Evolutionary conservation across 306 rosid species (phyloP).

Genomic region (Ammopiptanthus mongolicus): DNA sequence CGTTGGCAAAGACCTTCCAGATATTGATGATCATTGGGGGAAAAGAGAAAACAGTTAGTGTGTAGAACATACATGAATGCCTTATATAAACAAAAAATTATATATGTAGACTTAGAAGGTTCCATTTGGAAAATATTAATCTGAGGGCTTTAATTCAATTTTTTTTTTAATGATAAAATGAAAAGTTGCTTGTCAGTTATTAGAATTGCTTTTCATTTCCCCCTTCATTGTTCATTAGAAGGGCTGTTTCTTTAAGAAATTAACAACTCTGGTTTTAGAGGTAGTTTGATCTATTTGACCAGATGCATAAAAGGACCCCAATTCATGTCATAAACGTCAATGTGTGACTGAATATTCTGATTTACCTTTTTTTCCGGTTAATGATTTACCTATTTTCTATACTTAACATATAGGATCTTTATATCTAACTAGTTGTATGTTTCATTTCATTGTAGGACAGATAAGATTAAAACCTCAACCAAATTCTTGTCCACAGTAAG

Average conservation of each 20-base stretch:
- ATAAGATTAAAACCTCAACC: conserved; percentile 47
- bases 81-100: neutral
- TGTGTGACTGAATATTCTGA: neutral
- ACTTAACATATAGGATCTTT: neutral
- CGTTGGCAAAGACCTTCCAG: conserved; percentile 51
- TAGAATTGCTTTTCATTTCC: neutral
- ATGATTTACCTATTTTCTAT: neutral
- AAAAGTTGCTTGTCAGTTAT: neutral
- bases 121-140: neutral
- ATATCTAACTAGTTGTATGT: neutral
- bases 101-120: neutral
- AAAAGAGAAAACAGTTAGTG: neutral
- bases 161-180: neutral
- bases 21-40: neutral
- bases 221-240: neutral
- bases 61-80: neutral
- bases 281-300: neutral
- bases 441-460: neutral
- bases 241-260: neutral
- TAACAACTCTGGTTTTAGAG: neutral
- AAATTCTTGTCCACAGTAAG: conserved; percentile 64
- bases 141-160: neutral
- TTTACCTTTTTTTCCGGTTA: neutral
- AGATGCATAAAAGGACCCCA: neutral
- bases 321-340: neutral